These are phyloP conservation scores for Phycomyces blakesleeanus DNA, from an alignment of 192 early-diverging fungal species.

Conservation along the genomic window DNA sequence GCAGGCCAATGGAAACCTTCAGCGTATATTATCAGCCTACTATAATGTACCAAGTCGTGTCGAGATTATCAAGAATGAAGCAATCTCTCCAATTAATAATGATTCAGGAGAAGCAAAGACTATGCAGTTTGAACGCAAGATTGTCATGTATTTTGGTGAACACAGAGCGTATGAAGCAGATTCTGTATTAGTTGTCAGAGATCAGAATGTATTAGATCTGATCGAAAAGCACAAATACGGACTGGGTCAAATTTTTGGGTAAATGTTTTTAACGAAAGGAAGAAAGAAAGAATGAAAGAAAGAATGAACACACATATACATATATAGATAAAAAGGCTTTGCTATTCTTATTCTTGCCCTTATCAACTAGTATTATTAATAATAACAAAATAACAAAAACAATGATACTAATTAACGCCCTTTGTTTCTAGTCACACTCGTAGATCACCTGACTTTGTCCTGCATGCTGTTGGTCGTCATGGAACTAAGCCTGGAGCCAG, in stretches of 20 bases:
- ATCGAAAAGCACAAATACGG: constrained; percentile 35
- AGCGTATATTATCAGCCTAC: constrained; percentile 31
- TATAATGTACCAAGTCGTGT: constrained; percentile 30
- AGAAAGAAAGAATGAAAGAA: too few species aligned
- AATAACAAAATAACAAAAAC: too few species aligned
- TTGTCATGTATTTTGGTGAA: constrained; percentile 24
- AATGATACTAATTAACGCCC: too few species aligned
- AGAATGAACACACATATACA: constrained; percentile 4
- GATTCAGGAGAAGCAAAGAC: neutral
- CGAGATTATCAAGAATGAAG: constrained; percentile 26
- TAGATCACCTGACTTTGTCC: constrained; percentile 23
- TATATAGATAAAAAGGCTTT: neutral
- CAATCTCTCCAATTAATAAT: neutral
- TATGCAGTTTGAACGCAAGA: constrained; percentile 24
- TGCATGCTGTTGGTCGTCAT: constrained; percentile 30
- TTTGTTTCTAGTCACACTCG: constrained; percentile 14
- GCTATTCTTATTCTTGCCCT: too few species aligned
- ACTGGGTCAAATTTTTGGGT: constrained; percentile 35
- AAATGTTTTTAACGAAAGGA: too few species aligned
- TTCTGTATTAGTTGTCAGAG: constrained; percentile 25
- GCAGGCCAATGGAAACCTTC: constrained; percentile 31
- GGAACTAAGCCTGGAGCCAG: constrained; percentile 15
- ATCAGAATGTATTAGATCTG: constrained; percentile 22
- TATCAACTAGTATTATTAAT: too few species aligned
- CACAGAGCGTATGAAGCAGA: constrained; percentile 27